These are phyloP conservation scores for Albatrellus ellisii DNA, from an alignment of 768 basidiomycete genomes.

Conservation along the genomic window DNA sequence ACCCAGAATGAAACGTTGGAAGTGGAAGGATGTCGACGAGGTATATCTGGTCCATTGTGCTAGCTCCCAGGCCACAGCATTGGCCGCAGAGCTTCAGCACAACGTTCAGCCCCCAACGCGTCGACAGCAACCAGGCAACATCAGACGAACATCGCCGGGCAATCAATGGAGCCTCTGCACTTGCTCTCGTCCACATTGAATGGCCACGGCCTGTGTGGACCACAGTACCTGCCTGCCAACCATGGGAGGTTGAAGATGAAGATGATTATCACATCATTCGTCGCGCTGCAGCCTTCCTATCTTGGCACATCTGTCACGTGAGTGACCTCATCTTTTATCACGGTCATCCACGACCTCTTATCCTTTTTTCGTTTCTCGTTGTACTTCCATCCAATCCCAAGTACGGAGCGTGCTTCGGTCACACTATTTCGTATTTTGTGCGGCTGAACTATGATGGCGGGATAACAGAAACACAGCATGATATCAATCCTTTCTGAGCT, in stretches of 20 bases:
- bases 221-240: conserved; percentile 10
- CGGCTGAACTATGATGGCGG: too few species aligned
- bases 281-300: too few species aligned
- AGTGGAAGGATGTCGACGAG: conserved; percentile 18
- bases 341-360: too few species aligned
- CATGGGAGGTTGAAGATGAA: conserved; percentile 14
- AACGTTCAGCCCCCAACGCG: conserved; percentile 21
- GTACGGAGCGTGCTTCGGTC: too few species aligned
- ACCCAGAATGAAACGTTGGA: conserved; percentile 14
- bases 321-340: too few species aligned
- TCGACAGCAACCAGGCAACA: conserved; percentile 43
- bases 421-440: too few species aligned
- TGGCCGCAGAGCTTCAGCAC: conserved; percentile 8
- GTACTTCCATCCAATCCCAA: too few species aligned
- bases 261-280: conserved; percentile 13
- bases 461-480: too few species aligned
- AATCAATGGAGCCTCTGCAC: not conserved
- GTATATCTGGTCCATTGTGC: conserved; percentile 17
- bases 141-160: conserved; percentile 4
- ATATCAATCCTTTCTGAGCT: too few species aligned
- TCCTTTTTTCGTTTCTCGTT: too few species aligned
- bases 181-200: conserved; percentile 26
- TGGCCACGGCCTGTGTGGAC: conserved; percentile 31
- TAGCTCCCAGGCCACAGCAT: not conserved
- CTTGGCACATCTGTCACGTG: too few species aligned